Evolutionary conservation across 176 grass and related monocot species (phyloP).

Genomic region (Aechmea fasciata): DNA sequence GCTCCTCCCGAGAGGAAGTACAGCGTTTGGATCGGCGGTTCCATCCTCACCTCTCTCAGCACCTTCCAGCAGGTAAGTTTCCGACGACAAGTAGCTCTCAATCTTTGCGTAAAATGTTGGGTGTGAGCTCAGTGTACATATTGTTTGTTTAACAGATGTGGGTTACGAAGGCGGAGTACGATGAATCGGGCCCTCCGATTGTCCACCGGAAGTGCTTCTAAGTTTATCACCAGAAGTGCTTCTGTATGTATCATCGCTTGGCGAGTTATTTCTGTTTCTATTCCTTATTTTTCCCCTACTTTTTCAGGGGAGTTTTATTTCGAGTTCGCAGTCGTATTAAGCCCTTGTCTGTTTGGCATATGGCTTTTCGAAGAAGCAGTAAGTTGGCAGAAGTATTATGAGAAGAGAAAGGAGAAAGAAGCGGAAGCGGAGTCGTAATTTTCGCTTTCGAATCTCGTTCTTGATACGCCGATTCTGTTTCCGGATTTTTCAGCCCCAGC

Average conservation of each 20-base stretch:
- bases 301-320: background rate
- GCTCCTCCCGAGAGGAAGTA: slow-evolving; percentile 83
- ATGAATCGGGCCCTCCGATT: slow-evolving; percentile 60
- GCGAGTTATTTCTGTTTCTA: background rate
- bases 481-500: background rate
- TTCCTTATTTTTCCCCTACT: no score
- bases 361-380: background rate
- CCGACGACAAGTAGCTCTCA: no score
- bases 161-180: slow-evolving; percentile 82
- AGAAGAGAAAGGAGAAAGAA: background rate
- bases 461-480: background rate
- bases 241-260: slow-evolving; percentile 6
- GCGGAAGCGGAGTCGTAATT: background rate
- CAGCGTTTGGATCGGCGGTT: slow-evolving; percentile 88
- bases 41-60: slow-evolving; percentile 69
- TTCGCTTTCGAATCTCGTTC: background rate
- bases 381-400: background rate
- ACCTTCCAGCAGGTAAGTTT: slow-evolving; percentile 74
- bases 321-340: background rate
- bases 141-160: slow-evolving; percentile 42
- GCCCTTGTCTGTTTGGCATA: background rate
- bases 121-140: background rate
- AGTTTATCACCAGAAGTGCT: background rate
- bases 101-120: no score
- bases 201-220: slow-evolving; percentile 88